Conservation (phyloP, 225 moss, liverwort and hornwort species). For the Physcomitrellopsis africana region DNA sequence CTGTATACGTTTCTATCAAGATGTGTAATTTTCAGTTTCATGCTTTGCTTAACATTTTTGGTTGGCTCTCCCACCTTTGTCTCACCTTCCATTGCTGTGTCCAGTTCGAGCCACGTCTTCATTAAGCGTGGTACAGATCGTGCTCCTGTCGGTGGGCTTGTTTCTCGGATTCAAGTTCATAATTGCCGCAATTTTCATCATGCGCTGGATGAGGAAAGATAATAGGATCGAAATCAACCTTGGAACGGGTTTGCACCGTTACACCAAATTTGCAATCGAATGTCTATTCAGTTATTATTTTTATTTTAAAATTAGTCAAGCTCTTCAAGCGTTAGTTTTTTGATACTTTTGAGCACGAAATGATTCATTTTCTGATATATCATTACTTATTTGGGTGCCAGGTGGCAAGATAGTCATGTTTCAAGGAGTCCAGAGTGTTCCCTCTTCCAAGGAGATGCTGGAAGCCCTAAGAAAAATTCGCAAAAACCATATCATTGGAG, state of each 20-base stretch:
- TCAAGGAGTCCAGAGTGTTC: slow-evolving; percentile 38
- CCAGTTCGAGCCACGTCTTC: slow-evolving; percentile 31
- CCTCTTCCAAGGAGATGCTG: slow-evolving; percentile 59
- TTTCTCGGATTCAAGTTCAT: slow-evolving; percentile 47
- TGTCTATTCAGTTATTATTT: too few relatives aligned
- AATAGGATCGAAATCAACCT: slow-evolving; percentile 47
- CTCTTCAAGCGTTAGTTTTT: background rate
- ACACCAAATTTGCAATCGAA: too few relatives aligned
- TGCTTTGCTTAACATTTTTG: background rate
- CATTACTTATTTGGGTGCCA: slow-evolving; percentile 8
- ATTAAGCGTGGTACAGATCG: slow-evolving; percentile 48
- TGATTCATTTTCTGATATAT: slow-evolving; percentile 5
- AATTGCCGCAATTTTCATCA: slow-evolving; percentile 41
- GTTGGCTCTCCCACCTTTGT: background rate
- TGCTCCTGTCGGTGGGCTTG: slow-evolving; percentile 50
- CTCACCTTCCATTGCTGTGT: background rate
- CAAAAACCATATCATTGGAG: slow-evolving; percentile 50
- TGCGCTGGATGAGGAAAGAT: slow-evolving; percentile 46
- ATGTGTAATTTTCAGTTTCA: background rate
- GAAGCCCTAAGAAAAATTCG: slow-evolving; percentile 40
- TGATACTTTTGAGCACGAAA: background rate
- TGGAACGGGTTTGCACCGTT: slow-evolving; percentile 25
- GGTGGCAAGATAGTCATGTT: slow-evolving; percentile 68
- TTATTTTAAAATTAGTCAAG: background rate
- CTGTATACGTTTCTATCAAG: background rate